Conservation (phyloP, 2,329 filamentous ascomycete species). For the Scortechinia acanthostroma region DNA sequence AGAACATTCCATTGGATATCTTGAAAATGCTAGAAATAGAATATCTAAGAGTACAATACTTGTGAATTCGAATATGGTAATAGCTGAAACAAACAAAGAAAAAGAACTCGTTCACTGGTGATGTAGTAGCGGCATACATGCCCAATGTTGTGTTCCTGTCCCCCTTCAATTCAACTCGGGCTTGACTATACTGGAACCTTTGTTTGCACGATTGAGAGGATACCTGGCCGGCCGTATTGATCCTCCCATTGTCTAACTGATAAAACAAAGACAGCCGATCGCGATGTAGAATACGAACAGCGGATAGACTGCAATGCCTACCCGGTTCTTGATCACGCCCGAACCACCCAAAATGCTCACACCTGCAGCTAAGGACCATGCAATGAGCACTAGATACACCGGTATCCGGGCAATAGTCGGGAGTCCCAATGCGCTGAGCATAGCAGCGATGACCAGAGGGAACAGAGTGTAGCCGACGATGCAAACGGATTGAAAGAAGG, state of each 20-base stretch:
- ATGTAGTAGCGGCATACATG: neutral
- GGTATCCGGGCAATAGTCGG: slow-evolving; percentile 79
- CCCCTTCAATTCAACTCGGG: no score
- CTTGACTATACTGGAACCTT: no score
- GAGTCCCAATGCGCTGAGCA: slow-evolving; percentile 77
- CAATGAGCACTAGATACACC: slow-evolving; percentile 79
- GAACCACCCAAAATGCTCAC: slow-evolving; percentile 94
- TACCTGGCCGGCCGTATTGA: no score
- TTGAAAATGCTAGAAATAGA: neutral
- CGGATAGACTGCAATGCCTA: slow-evolving; percentile 88
- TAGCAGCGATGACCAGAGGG: slow-evolving; percentile 83
- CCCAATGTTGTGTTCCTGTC: neutral
- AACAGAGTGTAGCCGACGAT: slow-evolving; percentile 98
- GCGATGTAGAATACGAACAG: slow-evolving; percentile 91
- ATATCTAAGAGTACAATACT: neutral
- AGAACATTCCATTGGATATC: neutral
- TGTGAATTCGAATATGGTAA: neutral
- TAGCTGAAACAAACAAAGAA: neutral
- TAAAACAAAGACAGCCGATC: slow-evolving; percentile 91
- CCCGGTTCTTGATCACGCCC: slow-evolving; percentile 88
- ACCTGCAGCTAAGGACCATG: slow-evolving; percentile 89
- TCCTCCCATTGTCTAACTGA: no score
- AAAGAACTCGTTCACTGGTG: neutral
- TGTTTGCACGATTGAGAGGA: no score
- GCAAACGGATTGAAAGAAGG: slow-evolving; percentile 94